phyloP scores from a whole-genome alignment of 2,329 filamentous ascomycete genomes.

The Cladosporium sp. region DNA sequence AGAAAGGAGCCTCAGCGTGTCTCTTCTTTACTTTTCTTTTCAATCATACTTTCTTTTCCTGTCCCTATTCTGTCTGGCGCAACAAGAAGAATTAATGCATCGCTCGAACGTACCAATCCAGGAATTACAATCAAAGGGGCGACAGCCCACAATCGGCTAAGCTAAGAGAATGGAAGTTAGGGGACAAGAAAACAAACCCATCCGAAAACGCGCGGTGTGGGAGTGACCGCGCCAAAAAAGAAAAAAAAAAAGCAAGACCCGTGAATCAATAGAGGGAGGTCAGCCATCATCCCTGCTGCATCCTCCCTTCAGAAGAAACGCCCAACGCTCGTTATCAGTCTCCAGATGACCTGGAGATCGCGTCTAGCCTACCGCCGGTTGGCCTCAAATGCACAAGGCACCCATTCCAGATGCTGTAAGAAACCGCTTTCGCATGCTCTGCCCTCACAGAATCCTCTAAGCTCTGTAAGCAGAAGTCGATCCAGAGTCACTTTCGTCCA shows the following conservation, averaged over 20 bases:
- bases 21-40: slow-evolving; percentile 81
- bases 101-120: slow-evolving; percentile 20
- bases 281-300: not conserved
- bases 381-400: slow-evolving; percentile 1
- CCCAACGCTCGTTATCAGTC: not conserved
- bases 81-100: slow-evolving; percentile 12
- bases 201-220: not conserved
- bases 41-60: slow-evolving; percentile 68
- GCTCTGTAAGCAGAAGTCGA: slow-evolving; percentile 17
- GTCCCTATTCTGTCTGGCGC: not conserved
- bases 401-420: not conserved
- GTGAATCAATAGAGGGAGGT: not conserved
- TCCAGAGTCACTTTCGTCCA: slow-evolving; percentile 8
- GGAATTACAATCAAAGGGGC: slow-evolving; percentile 15
- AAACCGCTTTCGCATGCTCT: not conserved
- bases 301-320: not conserved
- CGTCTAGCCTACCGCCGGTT: not conserved
- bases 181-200: not conserved
- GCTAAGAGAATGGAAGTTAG: slow-evolving; percentile 2
- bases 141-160: slow-evolving; percentile 8
- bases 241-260: not conserved
- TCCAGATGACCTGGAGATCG: not conserved
- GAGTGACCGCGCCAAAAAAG: not conserved
- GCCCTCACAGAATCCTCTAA: slow-evolving; percentile 12
- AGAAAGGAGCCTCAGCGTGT: not conserved